Percentiles rank a stretch among this genome's conserved stretches.
Conservation (phyloP, 2,329 filamentous ascomycete genomes). For the Xylariaceae sp. region DNA sequence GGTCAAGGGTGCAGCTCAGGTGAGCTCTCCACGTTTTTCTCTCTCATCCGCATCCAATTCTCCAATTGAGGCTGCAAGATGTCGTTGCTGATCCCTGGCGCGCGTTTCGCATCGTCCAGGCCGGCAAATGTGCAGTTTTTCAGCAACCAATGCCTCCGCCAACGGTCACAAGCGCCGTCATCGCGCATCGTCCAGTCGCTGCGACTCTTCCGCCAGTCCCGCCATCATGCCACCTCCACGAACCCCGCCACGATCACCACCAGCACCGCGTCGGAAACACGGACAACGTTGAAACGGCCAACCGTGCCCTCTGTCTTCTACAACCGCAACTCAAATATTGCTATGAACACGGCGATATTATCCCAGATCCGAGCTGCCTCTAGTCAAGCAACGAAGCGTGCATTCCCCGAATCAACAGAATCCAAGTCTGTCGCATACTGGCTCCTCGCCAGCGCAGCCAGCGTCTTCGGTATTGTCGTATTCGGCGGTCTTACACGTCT, state of each 20-base stretch:
- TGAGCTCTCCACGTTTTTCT: neutral
- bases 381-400: slow-evolving; percentile 32
- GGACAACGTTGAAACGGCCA: slow-evolving; percentile 1
- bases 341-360: slow-evolving; percentile 9
- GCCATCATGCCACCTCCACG: slow-evolving; percentile 37
- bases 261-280: neutral
- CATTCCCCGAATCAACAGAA: slow-evolving; percentile 57
- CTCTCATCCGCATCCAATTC: slow-evolving; percentile 2
- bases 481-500: slow-evolving; percentile 90
- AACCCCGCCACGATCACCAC: neutral
- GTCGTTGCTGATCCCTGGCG: slow-evolving; percentile 39
- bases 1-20: neutral
- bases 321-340: slow-evolving; percentile 16
- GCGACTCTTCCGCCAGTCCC: slow-evolving; percentile 23
- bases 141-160: slow-evolving; percentile 46
- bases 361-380: slow-evolving; percentile 2
- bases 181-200: slow-evolving; percentile 37
- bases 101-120: slow-evolving; percentile 39
- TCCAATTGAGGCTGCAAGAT: slow-evolving; percentile 26
- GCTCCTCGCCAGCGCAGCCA: slow-evolving; percentile 84
- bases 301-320: slow-evolving; percentile 18
- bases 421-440: slow-evolving; percentile 81
- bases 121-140: slow-evolving; percentile 38
- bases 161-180: slow-evolving; percentile 28
- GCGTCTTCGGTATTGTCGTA: slow-evolving; percentile 94